phyloP scores from a whole-genome alignment of 768 basidiomycete species.

The Serendipita sp. region DNA sequence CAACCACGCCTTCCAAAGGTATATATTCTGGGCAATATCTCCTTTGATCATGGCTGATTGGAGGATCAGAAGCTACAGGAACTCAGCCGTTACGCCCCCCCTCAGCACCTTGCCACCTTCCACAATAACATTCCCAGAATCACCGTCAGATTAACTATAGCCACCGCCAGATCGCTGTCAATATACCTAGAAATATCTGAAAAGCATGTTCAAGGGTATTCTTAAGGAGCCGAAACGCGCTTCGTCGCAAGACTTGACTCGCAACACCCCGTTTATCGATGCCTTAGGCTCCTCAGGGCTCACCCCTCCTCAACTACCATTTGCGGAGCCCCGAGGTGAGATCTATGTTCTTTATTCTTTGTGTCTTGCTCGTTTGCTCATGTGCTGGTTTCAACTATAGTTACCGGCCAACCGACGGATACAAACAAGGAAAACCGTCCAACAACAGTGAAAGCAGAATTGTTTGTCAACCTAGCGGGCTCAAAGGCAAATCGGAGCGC shows the following conservation, averaged over 20 bases:
- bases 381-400: neutral
- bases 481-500: neutral
- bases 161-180: neutral
- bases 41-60: neutral
- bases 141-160: neutral
- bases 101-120: neutral
- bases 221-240: neutral
- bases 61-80: too few species aligned
- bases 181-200: neutral
- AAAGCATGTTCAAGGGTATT: conserved; percentile 5
- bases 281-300: neutral
- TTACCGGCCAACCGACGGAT: neutral
- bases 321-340: neutral
- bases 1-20: neutral
- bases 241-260: neutral
- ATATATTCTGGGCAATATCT: neutral
- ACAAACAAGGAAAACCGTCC: conserved; percentile 6
- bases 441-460: neutral
- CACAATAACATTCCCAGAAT: neutral
- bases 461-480: neutral
- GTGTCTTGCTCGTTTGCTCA: neutral
- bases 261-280: neutral
- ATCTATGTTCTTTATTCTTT: neutral
- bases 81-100: neutral
- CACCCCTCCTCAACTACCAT: neutral